Percentiles rank a stretch among this genome's conserved stretches.
phyloP scores from a whole-genome alignment of 2,329 filamentous ascomycete genomes.

The Fusarium nodosum region DNA sequence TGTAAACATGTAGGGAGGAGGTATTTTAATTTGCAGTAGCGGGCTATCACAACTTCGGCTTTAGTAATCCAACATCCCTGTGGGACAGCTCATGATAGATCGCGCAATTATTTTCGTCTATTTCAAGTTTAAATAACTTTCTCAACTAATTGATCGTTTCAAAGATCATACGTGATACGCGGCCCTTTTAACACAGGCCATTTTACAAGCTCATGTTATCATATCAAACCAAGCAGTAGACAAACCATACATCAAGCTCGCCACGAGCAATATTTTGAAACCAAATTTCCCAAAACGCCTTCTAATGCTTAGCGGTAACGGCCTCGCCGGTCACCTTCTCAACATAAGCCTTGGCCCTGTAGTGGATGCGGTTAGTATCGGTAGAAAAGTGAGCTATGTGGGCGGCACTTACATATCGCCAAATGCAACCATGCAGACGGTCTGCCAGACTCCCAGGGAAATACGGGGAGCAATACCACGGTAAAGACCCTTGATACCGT shows the following conservation, averaged over 20 bases:
- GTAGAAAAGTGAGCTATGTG: not conserved
- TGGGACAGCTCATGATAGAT: not conserved
- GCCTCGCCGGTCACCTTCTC: conserved; percentile 74
- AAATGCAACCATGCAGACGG: conserved; percentile 99
- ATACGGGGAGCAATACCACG: conserved; percentile 95
- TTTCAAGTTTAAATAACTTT: conserved; percentile 32
- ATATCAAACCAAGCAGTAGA: conserved; percentile 41
- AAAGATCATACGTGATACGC: conserved; percentile 6
- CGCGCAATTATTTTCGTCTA: conserved; percentile 39
- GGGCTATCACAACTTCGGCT: not conserved
- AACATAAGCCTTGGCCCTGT: conserved; percentile 75
- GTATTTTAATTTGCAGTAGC: not conserved
- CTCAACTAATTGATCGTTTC: conserved; percentile 27
- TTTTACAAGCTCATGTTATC: conserved; percentile 15
- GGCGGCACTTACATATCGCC: conserved; percentile 88
- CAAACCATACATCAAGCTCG: conserved; percentile 39
- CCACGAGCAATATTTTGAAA: conserved; percentile 36
- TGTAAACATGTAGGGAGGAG: too few relatives aligned
- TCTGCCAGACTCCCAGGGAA: conserved; percentile 98
- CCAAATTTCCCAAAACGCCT: conserved; percentile 52
- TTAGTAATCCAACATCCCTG: not conserved
- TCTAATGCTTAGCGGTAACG: conserved; percentile 77
- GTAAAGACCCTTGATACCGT: conserved; percentile 93
- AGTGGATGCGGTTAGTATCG: conserved; percentile 43
- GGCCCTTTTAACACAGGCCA: conserved; percentile 8